These are phyloP conservation scores for Wallacemonas rigidus DNA, from an alignment of 208 protist species.

Conservation along the genomic window DNA sequence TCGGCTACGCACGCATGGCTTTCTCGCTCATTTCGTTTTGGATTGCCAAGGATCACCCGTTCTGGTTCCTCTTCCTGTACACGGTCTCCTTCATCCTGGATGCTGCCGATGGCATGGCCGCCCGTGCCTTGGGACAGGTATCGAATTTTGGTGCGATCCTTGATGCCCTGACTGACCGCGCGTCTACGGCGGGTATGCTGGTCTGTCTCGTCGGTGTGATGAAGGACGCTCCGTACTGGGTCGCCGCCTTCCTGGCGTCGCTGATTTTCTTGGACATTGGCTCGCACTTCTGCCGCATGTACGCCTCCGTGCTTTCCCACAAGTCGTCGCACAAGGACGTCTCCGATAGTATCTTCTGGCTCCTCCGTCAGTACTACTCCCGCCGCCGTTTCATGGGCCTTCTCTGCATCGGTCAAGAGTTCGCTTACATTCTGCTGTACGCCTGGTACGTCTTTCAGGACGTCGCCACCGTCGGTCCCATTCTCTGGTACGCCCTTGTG, in stretches of 20 bases:
- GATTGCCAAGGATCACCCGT: slow-evolving; percentile 65
- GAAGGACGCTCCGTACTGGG: slow-evolving; percentile 39
- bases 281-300: slow-evolving; percentile 95
- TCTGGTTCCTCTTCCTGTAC: slow-evolving; percentile 81
- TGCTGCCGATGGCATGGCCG: slow-evolving; percentile 89
- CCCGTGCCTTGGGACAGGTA: slow-evolving; percentile 85
- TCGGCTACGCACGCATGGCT: slow-evolving; percentile 87
- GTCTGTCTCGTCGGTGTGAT: slow-evolving; percentile 84
- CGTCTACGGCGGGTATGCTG: slow-evolving; percentile 87
- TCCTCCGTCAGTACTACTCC: slow-evolving; percentile 92
- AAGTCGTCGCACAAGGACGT: slow-evolving; percentile 88
- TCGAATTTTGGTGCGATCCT: slow-evolving; percentile 93
- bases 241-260: slow-evolving; percentile 54
- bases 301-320: slow-evolving; percentile 66
- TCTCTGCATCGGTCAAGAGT: slow-evolving; percentile 93
- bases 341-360: slow-evolving; percentile 70
- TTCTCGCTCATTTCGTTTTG: slow-evolving; percentile 71
- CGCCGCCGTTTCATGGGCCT: slow-evolving; percentile 82
- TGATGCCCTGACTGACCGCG: slow-evolving; percentile 95
- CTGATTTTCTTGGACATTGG: slow-evolving; percentile 91
- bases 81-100: slow-evolving; percentile 85
- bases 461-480: slow-evolving; percentile 20
- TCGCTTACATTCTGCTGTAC: slow-evolving; percentile 91
- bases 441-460: slow-evolving; percentile 52
- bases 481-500: slow-evolving; percentile 40